Conservation (phyloP, 1,284 basidiomycete genomes). For the Apiotrichum gamsii region DNA sequence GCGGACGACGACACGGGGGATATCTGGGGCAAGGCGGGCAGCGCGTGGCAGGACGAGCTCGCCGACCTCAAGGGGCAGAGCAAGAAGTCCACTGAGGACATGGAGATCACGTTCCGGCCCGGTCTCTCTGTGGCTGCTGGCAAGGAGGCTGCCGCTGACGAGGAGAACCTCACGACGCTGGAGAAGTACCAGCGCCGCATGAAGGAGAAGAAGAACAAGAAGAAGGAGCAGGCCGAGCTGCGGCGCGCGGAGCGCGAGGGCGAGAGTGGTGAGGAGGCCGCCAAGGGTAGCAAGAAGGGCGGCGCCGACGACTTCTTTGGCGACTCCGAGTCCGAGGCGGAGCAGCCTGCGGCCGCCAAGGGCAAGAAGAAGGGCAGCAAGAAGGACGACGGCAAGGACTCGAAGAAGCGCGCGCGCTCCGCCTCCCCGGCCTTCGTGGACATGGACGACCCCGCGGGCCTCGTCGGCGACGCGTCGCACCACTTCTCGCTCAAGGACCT, state of each 20-base stretch:
- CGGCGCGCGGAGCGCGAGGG: constrained; percentile 39
- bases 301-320: constrained; percentile 68
- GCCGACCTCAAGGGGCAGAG: constrained; percentile 38
- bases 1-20: constrained; percentile 52
- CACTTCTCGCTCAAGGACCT: constrained; percentile 89
- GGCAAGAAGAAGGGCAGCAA: constrained; percentile 4
- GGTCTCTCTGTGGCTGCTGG: constrained; percentile 56
- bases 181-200: constrained; percentile 74
- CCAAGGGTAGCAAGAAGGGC: constrained; percentile 20
- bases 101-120: constrained; percentile 91
- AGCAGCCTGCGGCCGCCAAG: constrained; percentile 4
- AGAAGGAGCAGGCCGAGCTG: constrained; percentile 51
- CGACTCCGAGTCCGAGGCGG: constrained; percentile 44
- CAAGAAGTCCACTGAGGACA: constrained; percentile 50
- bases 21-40: constrained; percentile 62
- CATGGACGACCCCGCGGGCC: constrained; percentile 6
- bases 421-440: not conserved
- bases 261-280: constrained; percentile 49
- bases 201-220: constrained; percentile 73
- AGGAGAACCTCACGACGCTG: constrained; percentile 69
- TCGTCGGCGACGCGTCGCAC: constrained; percentile 15
- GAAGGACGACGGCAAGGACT: constrained; percentile 4
- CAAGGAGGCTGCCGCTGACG: constrained; percentile 23
- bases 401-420: not conserved
- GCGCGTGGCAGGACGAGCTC: constrained; percentile 22